A percentile compares a stretch with the other conserved stretches of the same genome.
Conservation (phyloP, 129 eudicot genomes). For the Erigeron canadensis region DNA sequence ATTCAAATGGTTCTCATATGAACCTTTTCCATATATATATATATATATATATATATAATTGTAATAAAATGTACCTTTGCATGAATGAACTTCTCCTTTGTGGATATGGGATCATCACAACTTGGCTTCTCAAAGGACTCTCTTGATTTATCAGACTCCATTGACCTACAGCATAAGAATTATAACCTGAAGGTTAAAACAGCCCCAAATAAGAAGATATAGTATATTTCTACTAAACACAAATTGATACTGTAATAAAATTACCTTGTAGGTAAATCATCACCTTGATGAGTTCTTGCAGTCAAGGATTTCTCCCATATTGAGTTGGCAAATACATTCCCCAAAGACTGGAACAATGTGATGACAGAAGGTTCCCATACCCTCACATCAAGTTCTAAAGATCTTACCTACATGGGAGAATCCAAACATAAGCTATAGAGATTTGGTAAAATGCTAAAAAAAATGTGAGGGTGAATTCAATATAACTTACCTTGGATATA, state of each 20-base stretch:
- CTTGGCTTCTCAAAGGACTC: conserved; percentile 57
- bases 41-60: neutral
- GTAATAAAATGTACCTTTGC: conserved; percentile 63
- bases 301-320: conserved; percentile 79
- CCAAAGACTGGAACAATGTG: conserved; percentile 70
- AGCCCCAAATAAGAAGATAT: neutral
- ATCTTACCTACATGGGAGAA: conserved; percentile 66
- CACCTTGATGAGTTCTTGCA: conserved; percentile 49
- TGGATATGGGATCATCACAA: conserved; percentile 37
- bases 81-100: conserved; percentile 84
- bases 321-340: conserved; percentile 82
- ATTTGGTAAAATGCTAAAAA: neutral
- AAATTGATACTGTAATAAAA: conserved; percentile 7
- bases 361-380: conserved; percentile 98
- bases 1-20: too few species aligned
- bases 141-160: conserved; percentile 57
- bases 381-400: conserved; percentile 86
- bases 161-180: conserved; percentile 48
- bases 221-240: neutral
- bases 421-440: conserved; percentile 22
- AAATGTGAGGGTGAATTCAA: neutral
- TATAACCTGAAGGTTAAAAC: conserved; percentile 10
- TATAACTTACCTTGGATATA: conserved; percentile 72
- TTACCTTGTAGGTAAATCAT: conserved; percentile 42
- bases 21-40: neutral